Evolutionary conservation across 1,284 basidiomycete species (phyloP).

Genomic region (Pisolithus thermaeus): DNA sequence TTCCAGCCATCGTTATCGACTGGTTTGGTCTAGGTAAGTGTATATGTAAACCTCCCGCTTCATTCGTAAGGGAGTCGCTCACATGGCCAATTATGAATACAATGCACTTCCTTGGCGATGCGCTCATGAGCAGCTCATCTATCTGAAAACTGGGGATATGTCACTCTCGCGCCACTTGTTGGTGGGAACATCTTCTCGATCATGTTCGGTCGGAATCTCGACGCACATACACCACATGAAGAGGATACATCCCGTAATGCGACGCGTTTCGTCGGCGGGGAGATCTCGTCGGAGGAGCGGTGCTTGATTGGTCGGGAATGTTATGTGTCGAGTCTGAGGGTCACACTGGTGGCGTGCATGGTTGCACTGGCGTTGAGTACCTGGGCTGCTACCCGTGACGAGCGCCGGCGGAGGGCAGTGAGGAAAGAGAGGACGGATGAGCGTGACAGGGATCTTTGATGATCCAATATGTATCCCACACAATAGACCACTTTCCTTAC

Average conservation of each 20-base stretch:
- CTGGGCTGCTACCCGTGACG: constrained; percentile 40
- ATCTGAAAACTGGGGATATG: constrained; percentile 83
- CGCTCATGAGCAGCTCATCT: constrained; percentile 50
- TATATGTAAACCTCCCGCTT: constrained; percentile 8
- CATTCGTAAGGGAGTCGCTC: not conserved
- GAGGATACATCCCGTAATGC: not conserved
- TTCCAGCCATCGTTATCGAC: constrained; percentile 75
- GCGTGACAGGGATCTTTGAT: too few species aligned
- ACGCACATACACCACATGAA: constrained; percentile 50
- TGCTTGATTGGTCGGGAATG: constrained; percentile 44
- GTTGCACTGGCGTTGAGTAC: constrained; percentile 38
- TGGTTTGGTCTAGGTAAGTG: constrained; percentile 78
- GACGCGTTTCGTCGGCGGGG: constrained; percentile 16
- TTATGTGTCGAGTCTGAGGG: constrained; percentile 39
- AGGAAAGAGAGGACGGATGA: too few species aligned
- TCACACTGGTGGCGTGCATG: constrained; percentile 40
- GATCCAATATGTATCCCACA: too few species aligned
- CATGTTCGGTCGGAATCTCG: constrained; percentile 76
- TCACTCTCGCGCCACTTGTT: constrained; percentile 70
- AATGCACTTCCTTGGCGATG: not conserved
- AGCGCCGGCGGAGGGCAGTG: constrained; percentile 9
- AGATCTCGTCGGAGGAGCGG: constrained; percentile 31
- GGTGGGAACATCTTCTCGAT: constrained; percentile 84
- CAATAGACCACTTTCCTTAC: too few species aligned
- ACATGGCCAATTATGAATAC: not conserved